Conservation (phyloP, 345 rosid species). For the Salix exigua region DNA sequence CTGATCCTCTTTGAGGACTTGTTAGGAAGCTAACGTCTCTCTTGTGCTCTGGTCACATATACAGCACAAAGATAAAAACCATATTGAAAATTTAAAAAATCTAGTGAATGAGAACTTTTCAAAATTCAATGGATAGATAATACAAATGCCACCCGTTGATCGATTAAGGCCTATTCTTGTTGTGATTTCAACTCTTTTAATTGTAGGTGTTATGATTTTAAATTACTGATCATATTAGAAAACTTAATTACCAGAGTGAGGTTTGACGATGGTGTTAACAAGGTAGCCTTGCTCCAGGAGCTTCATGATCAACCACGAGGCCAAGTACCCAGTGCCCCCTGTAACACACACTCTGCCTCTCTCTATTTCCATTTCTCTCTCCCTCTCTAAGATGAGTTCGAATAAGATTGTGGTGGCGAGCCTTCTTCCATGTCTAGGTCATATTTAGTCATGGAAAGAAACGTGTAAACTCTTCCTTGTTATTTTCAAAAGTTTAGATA, state of each 20-base stretch:
- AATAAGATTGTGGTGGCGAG: neutral
- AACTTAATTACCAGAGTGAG: too few species aligned
- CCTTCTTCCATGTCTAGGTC: neutral
- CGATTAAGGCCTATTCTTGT: too few species aligned
- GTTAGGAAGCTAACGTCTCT: conserved; percentile 56
- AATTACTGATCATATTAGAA: too few species aligned
- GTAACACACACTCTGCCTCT: conserved; percentile 24
- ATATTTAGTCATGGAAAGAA: neutral
- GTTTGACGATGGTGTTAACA: conserved; percentile 29
- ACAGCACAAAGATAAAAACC: neutral
- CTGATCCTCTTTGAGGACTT: conserved; percentile 47
- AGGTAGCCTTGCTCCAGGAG: conserved; percentile 33
- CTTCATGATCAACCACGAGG: conserved; percentile 32
- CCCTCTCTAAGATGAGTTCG: neutral
- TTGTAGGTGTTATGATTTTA: too few species aligned
- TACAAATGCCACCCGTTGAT: neutral
- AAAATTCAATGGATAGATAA: neutral
- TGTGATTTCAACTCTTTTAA: too few species aligned
- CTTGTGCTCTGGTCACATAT: conserved; percentile 32
- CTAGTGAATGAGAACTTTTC: neutral
- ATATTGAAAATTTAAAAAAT: neutral
- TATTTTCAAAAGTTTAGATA: neutral
- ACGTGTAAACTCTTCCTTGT: neutral
- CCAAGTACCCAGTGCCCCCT: conserved; percentile 28
- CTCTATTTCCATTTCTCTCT: conserved; percentile 5